Percentiles rank a stretch among this genome's conserved stretches.
Evolutionary conservation across 495 filamentous ascomycete species (phyloP).

Genomic region (Aspergillus sclerotiicarbonarius): DNA sequence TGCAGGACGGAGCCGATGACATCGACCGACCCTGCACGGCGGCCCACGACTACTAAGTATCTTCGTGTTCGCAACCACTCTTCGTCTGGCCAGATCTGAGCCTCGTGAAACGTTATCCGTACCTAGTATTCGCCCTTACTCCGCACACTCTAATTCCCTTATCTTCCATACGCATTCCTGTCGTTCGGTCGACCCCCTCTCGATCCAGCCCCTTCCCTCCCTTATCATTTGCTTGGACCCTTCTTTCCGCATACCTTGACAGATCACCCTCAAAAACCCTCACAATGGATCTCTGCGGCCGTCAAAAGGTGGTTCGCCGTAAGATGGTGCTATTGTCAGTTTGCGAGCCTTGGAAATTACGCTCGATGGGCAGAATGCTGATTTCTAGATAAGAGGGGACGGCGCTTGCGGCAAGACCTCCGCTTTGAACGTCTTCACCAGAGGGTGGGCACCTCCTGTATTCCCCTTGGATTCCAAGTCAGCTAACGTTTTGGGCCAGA

Average conservation of each 20-base stretch:
- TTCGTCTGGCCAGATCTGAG: neutral
- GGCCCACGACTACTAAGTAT: conserved; percentile 28
- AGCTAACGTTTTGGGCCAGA: conserved; percentile 44
- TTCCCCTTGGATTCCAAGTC: conserved; percentile 11
- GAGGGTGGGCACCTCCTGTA: conserved; percentile 62
- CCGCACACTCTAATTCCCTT: neutral
- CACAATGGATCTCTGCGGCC: conserved; percentile 54
- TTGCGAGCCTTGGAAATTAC: neutral
- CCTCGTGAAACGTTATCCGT: conserved; percentile 6
- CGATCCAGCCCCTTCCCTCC: conserved; percentile 1
- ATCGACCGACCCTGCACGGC: conserved; percentile 37
- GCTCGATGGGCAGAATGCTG: conserved; percentile 1
- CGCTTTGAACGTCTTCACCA: conserved; percentile 94
- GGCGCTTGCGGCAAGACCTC: conserved; percentile 98
- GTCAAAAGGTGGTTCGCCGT: conserved; percentile 81
- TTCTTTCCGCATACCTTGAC: conserved; percentile 4
- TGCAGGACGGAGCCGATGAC: conserved; percentile 34
- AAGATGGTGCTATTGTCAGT: conserved; percentile 96
- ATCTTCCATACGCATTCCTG: neutral
- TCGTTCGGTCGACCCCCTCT: neutral
- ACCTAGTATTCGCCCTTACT: conserved; percentile 1
- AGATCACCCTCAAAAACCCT: conserved; percentile 4
- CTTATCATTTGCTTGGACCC: conserved; percentile 4
- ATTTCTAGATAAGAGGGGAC: conserved; percentile 64
- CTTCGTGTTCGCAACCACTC: conserved; percentile 15